Evolutionary conservation across 2,329 filamentous ascomycete species (phyloP), one percentile per base, ranked within the genome.

Genomic region (Trichoderma breve): DNA sequence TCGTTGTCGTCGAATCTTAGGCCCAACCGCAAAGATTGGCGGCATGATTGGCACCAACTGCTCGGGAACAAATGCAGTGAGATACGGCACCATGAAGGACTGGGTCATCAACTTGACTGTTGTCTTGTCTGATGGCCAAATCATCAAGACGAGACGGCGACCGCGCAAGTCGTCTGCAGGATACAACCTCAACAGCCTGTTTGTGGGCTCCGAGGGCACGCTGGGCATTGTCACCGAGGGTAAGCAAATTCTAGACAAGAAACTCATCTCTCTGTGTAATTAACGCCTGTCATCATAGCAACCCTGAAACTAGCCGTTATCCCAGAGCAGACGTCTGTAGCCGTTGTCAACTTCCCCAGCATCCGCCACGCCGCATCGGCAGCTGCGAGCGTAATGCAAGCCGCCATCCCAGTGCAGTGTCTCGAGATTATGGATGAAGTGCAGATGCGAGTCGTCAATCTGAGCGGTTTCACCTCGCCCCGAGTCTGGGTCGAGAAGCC

Each of bases 341-440:
- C 92, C 0, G 92, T 95, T 4, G 92, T 94, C 15, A 91, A 90
- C 0, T 96, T 96, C 79, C 92, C 92, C 0, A 89, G 87, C 0
- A 93, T 95, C 73, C 88, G 92, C 32, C 90, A 93, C 79, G 93
- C 93, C 1, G 92, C 93, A 0, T 86, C 90, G 0, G 92, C 92
- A 0, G 93, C 93, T 0, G 91, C 91, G 2, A 88, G 88, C 64
- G 89, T 95, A n/a, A 92, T 95, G 86, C 89, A 92, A 76, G 87
- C 89, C 1, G 92, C 91, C 0, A 85, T 94, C 4, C 92, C 91
- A 0, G 87, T 95, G 7, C 92, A 91, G 0, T 91, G 91, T 4
- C 91, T 95, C 88, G 93, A 96, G 81, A 90, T 96, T 75, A 94
- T 96, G 92, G 93, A 96, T 78, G 93, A 96, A 72, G 91, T 95